Evolutionary conservation across 192 early-diverging fungal species (phyloP).

Genomic region (Haplosporangium gracile): DNA sequence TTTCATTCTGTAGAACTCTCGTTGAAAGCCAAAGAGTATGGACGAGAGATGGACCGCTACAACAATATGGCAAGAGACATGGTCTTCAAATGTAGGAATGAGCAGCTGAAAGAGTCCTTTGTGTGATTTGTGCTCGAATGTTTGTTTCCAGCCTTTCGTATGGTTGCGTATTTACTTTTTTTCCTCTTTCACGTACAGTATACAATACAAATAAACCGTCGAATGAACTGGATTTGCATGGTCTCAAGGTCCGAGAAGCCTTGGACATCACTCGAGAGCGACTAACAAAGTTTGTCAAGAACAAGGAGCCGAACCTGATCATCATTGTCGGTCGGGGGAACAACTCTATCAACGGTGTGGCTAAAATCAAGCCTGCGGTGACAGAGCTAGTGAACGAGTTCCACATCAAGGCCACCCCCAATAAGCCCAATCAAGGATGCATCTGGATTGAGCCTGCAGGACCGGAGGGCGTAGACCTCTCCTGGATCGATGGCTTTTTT

Average conservation of each 20-base stretch:
- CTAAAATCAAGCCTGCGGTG: constrained; percentile 80
- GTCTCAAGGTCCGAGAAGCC: constrained; percentile 76
- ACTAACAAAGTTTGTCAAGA: constrained; percentile 63
- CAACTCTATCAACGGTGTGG: constrained; percentile 65
- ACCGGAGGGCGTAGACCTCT: constrained; percentile 58
- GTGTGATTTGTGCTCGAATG: neutral
- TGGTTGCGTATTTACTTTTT: neutral
- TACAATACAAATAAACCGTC: constrained; percentile 60
- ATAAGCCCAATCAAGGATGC: constrained; percentile 71
- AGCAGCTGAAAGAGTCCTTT: neutral
- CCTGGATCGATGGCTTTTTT: constrained; percentile 61
- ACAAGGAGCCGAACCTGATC: constrained; percentile 55
- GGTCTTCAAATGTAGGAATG: constrained; percentile 58
- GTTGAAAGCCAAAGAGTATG: constrained; percentile 68
- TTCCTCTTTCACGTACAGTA: constrained; percentile 20
- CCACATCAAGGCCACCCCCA: constrained; percentile 60
- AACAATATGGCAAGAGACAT: constrained; percentile 68
- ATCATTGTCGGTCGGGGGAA: constrained; percentile 79
- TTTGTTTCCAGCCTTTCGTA: neutral
- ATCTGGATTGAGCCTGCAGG: constrained; percentile 65
- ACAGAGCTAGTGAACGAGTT: constrained; percentile 66
- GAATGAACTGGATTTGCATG: constrained; percentile 77
- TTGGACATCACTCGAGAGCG: constrained; percentile 60
- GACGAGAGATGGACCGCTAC: constrained; percentile 65
- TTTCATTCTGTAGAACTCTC: constrained; percentile 54